Base-by-base conservation (phyloP, 805 yeast genomes). In the Ogataea corticis region DNA sequence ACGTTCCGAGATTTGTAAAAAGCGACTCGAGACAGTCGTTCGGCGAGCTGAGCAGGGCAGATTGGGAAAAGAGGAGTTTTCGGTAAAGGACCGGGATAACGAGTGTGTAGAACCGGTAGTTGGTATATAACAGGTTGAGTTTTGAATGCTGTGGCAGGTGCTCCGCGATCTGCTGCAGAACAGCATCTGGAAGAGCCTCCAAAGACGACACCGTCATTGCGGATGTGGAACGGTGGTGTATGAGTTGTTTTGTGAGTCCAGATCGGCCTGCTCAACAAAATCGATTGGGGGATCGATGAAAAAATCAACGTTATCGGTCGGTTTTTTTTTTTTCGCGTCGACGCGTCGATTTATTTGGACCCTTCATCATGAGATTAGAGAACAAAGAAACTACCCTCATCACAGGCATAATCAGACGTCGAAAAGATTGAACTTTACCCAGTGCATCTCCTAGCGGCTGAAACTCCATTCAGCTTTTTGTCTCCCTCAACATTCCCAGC, bases 101-200 rank as follows among this genome's bases (percentile, higher is more conserved):
- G 11, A 66, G 25, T 1, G 49, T 27, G 25, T 71, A 65, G n/a
- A 67, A 50, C 7, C 49, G 49, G 46, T 62, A 67, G 46, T 57
- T 66, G 2, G 69, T 57, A 31, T 51, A 56, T 2, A 69, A 54
- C n/a, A 75, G 48, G 19, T 57, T 56, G 4, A 66, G 27, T 39
- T 70, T 62, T 16, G 63, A 67, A 44, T 70, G 66, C 48, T 76
- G 81, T 6, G 74, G 71, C 13, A 75, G 52, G 42, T 48, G 67
- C 3, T 51, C 42, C 1, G 59, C 45, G 1, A 69, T 50, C 4
- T n/a, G 23, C 2, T 42, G 18, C 7, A 64, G 19, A 5, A 66
- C 42, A 4, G 15, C 23, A 10, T 53, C 61, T 3, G 67, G 62
- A 2, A 66, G 45, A 3, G 41, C 23, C 10, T 46, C 52, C 9